These are phyloP conservation scores for Komagataea norvegica DNA, from an alignment of 1,139 yeast species.

Conservation along the genomic window DNA sequence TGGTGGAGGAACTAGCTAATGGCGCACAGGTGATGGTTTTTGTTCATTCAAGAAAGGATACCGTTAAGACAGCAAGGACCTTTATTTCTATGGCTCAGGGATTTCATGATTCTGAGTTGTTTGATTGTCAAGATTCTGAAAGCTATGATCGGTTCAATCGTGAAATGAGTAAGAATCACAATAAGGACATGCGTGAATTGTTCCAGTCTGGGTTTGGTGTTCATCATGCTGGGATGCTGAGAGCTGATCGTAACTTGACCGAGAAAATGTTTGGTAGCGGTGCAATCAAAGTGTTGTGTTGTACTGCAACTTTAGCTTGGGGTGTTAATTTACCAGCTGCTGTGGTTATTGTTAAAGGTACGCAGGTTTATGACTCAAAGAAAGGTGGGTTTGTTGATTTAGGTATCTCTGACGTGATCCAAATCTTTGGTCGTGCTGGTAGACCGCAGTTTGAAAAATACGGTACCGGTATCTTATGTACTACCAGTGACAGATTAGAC, in stretches of 20 bases:
- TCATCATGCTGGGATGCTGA: constrained; percentile 96
- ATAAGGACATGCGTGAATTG: constrained; percentile 75
- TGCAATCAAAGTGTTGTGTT: constrained; percentile 82
- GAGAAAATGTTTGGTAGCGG: constrained; percentile 87
- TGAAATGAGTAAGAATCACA: constrained; percentile 72
- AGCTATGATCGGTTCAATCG: constrained; percentile 45
- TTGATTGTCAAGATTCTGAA: constrained; percentile 55
- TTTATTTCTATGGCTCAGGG: constrained; percentile 67
- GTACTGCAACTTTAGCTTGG: constrained; percentile 99
- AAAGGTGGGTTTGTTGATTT: constrained; percentile 92
- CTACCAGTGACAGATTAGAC: constrained; percentile 75
- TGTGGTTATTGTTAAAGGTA: constrained; percentile 92
- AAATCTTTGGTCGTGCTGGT: constrained; percentile 99
- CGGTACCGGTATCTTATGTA: constrained; percentile 90
- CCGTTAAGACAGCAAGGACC: constrained; percentile 74
- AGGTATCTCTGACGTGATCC: constrained; percentile 95
- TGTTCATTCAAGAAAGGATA: constrained; percentile 93
- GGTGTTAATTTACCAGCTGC: constrained; percentile 99
- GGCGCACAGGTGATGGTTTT: constrained; percentile 96
- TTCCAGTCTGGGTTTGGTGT: constrained; percentile 83
- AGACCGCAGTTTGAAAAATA: constrained; percentile 92
- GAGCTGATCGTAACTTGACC: constrained; percentile 84
- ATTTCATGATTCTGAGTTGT: constrained; percentile 48
- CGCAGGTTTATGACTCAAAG: constrained; percentile 91
- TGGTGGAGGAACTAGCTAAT: constrained; percentile 56